phyloP scores from a whole-genome alignment of 1,284 basidiomycete genomes.

The Pisolithus thermaeus region DNA sequence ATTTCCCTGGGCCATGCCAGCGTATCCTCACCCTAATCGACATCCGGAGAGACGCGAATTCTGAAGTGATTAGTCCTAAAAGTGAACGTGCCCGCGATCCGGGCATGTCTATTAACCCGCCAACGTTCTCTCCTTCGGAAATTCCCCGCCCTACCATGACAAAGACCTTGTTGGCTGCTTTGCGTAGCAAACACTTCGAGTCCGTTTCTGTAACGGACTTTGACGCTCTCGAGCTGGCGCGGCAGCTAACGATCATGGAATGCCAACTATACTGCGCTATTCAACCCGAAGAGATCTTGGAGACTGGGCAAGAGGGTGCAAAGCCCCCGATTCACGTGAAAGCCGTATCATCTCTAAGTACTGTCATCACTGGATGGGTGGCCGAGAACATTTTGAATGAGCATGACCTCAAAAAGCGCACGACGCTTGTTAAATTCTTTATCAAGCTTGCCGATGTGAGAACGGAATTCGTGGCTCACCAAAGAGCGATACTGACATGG shows the following conservation, averaged over 20 bases:
- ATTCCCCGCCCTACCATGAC: conserved; percentile 80
- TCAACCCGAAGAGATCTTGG: conserved; percentile 82
- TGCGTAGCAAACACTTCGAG: conserved; percentile 55
- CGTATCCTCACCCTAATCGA: conserved; percentile 70
- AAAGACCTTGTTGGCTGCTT: conserved; percentile 65
- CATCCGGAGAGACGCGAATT: conserved; percentile 42
- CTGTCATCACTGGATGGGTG: conserved; percentile 93
- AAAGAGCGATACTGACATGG: conserved; percentile 25
- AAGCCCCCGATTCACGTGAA: conserved; percentile 66
- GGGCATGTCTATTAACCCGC: conserved; percentile 64
- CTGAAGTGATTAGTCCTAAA: conserved; percentile 44
- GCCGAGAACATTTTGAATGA: conserved; percentile 90
- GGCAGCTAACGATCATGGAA: conserved; percentile 96
- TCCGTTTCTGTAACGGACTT: conserved; percentile 82
- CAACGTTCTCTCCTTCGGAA: conserved; percentile 49
- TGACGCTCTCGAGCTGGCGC: conserved; percentile 85
- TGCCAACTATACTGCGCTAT: conserved; percentile 83
- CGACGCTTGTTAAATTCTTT: conserved; percentile 86
- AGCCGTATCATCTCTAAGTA: conserved; percentile 85
- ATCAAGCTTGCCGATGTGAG: conserved; percentile 93
- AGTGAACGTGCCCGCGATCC: conserved; percentile 61
- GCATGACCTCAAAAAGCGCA: conserved; percentile 84
- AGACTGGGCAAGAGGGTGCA: conserved; percentile 67
- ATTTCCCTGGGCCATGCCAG: conserved; percentile 64
- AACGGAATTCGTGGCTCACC: conserved; percentile 17